Base-by-base conservation (phyloP, 305 asterid species). In the Rubia balearica region DNA sequence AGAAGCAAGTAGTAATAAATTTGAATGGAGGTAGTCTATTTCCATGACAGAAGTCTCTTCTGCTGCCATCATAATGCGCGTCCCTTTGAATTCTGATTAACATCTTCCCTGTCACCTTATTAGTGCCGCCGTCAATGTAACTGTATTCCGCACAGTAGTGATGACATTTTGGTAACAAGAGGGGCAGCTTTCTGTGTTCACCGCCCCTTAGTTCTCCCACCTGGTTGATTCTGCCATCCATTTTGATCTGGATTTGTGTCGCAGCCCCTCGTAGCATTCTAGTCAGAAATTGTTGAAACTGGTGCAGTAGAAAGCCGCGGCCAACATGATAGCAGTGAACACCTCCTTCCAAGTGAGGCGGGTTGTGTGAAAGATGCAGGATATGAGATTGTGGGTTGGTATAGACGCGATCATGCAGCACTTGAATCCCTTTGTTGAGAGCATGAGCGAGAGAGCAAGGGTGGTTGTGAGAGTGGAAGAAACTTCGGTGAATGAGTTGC, bases 121-220 rank as follows among this genome's bases (percentile, higher is more conserved):
- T 61, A 43, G 6, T 53, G 60, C 61, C 89, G 21, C 86, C 75
- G 22, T 91, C 98, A 14, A 79, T 72, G 68, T 88, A 92, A 83
- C 93, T 89, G 66, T 87, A 92, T 73, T 83, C 91, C 14, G 90
- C 83, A 19, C 85, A 74, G 11, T 85, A 42, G 33, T 76, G 82
- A 17, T 82, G 83, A 0, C 69, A 75, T 42, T 84, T 92, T 0
- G 80, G 81, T 45, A 88, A 19, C 61, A 79, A 74, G 16, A 92
- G n/a, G 27, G 94, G 90, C 19, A 90, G 67, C 68, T 83, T 86
- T 89, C 95, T 86, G 86, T 89, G 96, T 78, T 92, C 98, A 0
- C 93, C 97, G 3, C 87, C 96, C 81, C 92, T 84, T 61, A 90
- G 82, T 61, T 92, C 98, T 22, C 88, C 96, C 2, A 92, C 88